Conservation (phyloP, 768 basidiomycete genomes). For the Russula vinacea region DNA sequence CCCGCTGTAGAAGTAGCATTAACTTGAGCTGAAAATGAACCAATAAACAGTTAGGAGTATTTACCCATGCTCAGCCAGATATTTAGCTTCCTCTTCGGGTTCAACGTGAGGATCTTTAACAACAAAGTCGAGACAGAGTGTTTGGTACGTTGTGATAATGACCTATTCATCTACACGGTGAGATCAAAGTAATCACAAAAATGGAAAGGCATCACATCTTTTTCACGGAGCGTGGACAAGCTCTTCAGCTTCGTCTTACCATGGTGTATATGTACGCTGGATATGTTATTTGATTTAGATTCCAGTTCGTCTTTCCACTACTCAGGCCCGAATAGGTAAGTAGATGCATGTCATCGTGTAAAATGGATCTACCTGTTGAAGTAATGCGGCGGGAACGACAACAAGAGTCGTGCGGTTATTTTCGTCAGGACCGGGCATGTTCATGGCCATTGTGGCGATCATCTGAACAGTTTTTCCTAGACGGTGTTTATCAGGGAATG, state of each 20-base stretch:
- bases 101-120: conserved; percentile 48
- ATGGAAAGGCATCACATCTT: conserved; percentile 44
- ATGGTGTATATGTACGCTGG: conserved; percentile 66
- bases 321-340: conserved; percentile 1
- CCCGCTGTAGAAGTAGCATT: conserved; percentile 40
- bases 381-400: conserved; percentile 73
- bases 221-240: conserved; percentile 47
- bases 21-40: background rate
- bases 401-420: conserved; percentile 59
- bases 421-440: conserved; percentile 51
- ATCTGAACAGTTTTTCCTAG: conserved; percentile 72
- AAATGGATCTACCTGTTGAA: conserved; percentile 52
- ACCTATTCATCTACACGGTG: conserved; percentile 41
- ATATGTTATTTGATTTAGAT: conserved; percentile 59
- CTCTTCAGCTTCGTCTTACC: conserved; percentile 65
- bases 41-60: conserved; percentile 6
- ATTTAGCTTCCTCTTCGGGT: conserved; percentile 46
- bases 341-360: background rate
- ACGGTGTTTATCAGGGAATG: conserved; percentile 1
- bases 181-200: background rate
- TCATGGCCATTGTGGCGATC: conserved; percentile 74
- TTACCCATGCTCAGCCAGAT: conserved; percentile 51
- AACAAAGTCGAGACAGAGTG: conserved; percentile 55
- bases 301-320: conserved; percentile 76
- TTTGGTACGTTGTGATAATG: conserved; percentile 76